These are phyloP conservation scores for Pseudocercospora macadamiae DNA, from an alignment of 2,329 filamentous ascomycete genomes.

Conservation along the genomic window DNA sequence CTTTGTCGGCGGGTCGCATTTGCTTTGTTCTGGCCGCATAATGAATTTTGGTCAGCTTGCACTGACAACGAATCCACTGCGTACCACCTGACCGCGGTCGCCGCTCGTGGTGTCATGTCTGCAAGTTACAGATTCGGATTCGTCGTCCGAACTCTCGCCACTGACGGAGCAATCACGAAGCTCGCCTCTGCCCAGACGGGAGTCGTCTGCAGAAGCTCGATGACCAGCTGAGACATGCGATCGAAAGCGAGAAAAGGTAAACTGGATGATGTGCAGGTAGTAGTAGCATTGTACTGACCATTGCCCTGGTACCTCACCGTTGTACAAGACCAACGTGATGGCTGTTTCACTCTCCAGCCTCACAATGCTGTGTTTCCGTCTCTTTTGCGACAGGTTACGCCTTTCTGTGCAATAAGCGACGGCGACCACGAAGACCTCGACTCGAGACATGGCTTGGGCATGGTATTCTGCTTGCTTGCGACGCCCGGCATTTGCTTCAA, in stretches of 20 bases:
- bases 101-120: not conserved
- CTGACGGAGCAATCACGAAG: slow-evolving; percentile 7
- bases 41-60: not conserved
- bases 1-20: slow-evolving; percentile 21
- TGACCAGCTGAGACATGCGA: slow-evolving; percentile 10
- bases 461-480: not conserved
- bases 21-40: slow-evolving; percentile 13
- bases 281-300: slow-evolving; percentile 8
- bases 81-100: not conserved
- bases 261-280: slow-evolving; percentile 6
- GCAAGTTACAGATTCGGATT: not conserved
- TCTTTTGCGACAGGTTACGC: not conserved
- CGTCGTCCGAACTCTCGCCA: slow-evolving; percentile 2
- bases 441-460: not conserved
- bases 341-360: not conserved
- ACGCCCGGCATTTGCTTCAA: not conserved
- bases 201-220: slow-evolving; percentile 11
- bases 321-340: slow-evolving; percentile 5
- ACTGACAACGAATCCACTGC: not conserved
- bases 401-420: too few relatives aligned
- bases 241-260: slow-evolving; percentile 1
- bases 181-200: slow-evolving; percentile 13
- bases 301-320: slow-evolving; percentile 5
- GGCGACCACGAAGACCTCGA: too few relatives aligned
- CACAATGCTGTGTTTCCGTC: not conserved